These are phyloP conservation scores for Candida boidinii DNA, from an alignment of 805 yeast species.

Conservation along the genomic window DNA sequence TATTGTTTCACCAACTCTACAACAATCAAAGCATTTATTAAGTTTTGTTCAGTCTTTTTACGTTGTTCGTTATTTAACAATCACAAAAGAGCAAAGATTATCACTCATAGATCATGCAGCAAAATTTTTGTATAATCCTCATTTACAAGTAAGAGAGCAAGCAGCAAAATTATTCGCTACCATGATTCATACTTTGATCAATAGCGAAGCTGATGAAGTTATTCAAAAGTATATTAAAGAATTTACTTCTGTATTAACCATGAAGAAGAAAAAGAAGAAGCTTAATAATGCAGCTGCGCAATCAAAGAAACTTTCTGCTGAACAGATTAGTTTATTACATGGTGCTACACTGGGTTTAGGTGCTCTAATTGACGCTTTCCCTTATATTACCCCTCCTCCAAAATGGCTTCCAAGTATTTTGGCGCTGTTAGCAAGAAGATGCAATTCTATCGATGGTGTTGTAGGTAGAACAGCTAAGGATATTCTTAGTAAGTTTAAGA, in stretches of 20 bases:
- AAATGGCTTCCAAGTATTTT: conserved; percentile 75
- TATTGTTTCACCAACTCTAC: conserved; percentile 33
- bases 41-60: conserved; percentile 64
- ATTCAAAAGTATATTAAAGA: conserved; percentile 33
- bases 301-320: conserved; percentile 26
- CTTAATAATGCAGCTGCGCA: conserved; percentile 10
- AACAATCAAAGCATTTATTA: conserved; percentile 60
- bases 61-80: conserved; percentile 53
- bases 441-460: conserved; percentile 65
- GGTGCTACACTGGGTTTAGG: conserved; percentile 88
- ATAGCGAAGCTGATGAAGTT: conserved; percentile 32
- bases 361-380: conserved; percentile 80
- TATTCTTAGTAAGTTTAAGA: conserved; percentile 74
- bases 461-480: conserved; percentile 82
- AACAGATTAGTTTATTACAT: conserved; percentile 48
- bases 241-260: conserved; percentile 34
- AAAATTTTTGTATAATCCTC: conserved; percentile 47
- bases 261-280: conserved; percentile 17
- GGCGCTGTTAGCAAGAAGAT: conserved; percentile 59
- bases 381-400: conserved; percentile 89
- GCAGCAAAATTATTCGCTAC: conserved; percentile 75
- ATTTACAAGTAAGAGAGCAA: conserved; percentile 65
- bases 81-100: conserved; percentile 38
- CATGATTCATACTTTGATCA: conserved; percentile 58
- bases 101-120: conserved; percentile 44